Evolutionary conservation across 495 filamentous ascomycete species (phyloP), one percentile per base, ranked within the genome.

Genomic region (Penicillium samsonianum): DNA sequence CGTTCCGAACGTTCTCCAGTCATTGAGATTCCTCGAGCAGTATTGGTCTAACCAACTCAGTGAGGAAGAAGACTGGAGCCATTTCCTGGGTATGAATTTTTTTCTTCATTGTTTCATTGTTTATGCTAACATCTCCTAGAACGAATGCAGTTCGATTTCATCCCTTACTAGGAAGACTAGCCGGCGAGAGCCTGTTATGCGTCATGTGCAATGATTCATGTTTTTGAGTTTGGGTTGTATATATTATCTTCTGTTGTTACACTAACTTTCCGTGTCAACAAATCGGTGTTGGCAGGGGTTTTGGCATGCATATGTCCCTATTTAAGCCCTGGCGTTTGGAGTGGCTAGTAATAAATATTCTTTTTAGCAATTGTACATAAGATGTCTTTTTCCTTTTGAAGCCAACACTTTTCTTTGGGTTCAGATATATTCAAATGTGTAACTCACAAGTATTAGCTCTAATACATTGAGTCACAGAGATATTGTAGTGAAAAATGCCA

Each of bases 91-190:
- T 79, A 72, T n/a, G n/a, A 47, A 65, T 63, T 43, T 41, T 23
- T 20, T n/a, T 6, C 14, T 16, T 5, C 1, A 14, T 11, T 12
- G 0, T 40, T 35, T 38, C 5, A 8, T 10, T 46, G 40, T 17
- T 9, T 5, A 41, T n/a, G 47, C 67, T 72, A 48, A 73, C 49
- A 8, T 19, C 17, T 14, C 11, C 3, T 43, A 79, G 76, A 76
- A 62, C 74, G 76, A 20, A 78, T 79, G 76, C 67, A 63, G 19
- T 71, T 77, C 50, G 76, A 79, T 54, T 79, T 79, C 48, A 79
- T 79, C 50, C 76, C 76, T 7, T 79, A 79, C 60, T 79, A 62
- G 51, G 46, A 28, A 26, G 19, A 8, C 14, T 22, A 50, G 22
- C 37, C 30, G 14, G 22, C 19, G 26, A 37, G 26, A 47, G 40